Conservation (phyloP, 345 rosid genomes). For the Psidium guajava region DNA sequence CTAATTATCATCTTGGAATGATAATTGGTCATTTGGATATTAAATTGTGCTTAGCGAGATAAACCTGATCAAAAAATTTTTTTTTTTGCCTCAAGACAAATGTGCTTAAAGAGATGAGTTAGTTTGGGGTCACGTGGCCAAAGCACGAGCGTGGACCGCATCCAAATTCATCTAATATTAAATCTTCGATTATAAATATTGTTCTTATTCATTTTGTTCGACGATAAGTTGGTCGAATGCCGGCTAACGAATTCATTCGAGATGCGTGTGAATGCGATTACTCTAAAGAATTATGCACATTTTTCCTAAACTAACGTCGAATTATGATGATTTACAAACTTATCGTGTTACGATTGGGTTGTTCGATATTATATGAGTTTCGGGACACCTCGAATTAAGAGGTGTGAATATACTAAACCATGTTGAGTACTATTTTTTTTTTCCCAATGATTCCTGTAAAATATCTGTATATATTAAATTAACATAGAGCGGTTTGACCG, state of each 20-base stretch:
- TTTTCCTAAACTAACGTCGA: not conserved
- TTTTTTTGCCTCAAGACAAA: too few relatives aligned
- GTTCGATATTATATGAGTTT: too few relatives aligned
- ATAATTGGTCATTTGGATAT: too few relatives aligned
- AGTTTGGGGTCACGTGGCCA: not conserved
- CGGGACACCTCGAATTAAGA: too few relatives aligned
- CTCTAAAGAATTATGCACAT: not conserved
- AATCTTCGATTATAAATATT: rapidly evolving
- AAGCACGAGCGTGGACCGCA: too few relatives aligned
- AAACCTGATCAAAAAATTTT: too few relatives aligned
- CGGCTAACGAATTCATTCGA: not conserved
- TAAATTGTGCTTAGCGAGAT: too few relatives aligned
- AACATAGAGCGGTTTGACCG: not conserved
- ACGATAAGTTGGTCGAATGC: too few relatives aligned
- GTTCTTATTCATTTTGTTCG: not conserved
- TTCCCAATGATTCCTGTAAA: not conserved
- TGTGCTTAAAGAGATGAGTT: too few relatives aligned
- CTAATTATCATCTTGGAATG: too few relatives aligned
- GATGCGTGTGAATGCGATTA: not conserved
- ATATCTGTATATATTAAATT: not conserved
- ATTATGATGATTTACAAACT: not conserved
- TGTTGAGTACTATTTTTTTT: too few relatives aligned
- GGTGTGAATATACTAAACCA: too few relatives aligned
- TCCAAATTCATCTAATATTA: not conserved
- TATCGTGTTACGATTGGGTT: not conserved